Conservation (phyloP, 331 rosid species). For the Prunus yedoensis region DNA sequence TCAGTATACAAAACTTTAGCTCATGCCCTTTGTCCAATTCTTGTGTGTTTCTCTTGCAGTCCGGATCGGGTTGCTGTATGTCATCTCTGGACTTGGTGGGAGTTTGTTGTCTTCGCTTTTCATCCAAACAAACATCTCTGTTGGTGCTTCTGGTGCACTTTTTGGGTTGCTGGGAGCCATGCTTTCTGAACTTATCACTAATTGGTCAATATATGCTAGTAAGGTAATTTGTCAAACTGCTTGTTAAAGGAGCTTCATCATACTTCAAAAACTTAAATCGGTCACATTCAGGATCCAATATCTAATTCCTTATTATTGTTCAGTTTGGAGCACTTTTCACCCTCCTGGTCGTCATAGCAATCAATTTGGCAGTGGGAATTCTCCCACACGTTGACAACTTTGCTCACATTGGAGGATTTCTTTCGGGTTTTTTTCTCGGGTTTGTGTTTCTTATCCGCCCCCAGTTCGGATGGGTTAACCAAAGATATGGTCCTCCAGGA, state of each 20-base stretch:
- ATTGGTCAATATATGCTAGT: slow-evolving; percentile 81
- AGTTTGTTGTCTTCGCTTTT: slow-evolving; percentile 85
- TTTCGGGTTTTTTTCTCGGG: slow-evolving; percentile 86
- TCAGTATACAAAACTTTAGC: slow-evolving; percentile 5
- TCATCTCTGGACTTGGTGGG: slow-evolving; percentile 91
- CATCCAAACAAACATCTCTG: slow-evolving; percentile 81
- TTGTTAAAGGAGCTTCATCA: background rate
- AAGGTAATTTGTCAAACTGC: slow-evolving; percentile 55
- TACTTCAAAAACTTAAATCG: background rate
- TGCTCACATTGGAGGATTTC: slow-evolving; percentile 95
- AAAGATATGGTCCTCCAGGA: slow-evolving; percentile 51
- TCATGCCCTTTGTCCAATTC: slow-evolving; percentile 18
- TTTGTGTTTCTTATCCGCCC: slow-evolving; percentile 95
- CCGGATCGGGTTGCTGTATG: slow-evolving; percentile 74
- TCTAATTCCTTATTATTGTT: slow-evolving; percentile 4
- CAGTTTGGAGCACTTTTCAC: slow-evolving; percentile 76
- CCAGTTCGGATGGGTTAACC: slow-evolving; percentile 88
- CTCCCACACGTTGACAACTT: slow-evolving; percentile 97
- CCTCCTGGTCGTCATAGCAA: slow-evolving; percentile 65
- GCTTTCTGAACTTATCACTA: slow-evolving; percentile 96
- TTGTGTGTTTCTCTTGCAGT: slow-evolving; percentile 42
- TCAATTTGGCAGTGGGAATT: slow-evolving; percentile 88
- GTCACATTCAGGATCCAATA: background rate
- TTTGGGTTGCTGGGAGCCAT: slow-evolving; percentile 92
- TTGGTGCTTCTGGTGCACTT: slow-evolving; percentile 98